Percentiles rank a stretch among this genome's conserved stretches.
Evolutionary conservation across 805 yeast genomes (phyloP).

Genomic region (Saccharomycopsis selenospora): DNA sequence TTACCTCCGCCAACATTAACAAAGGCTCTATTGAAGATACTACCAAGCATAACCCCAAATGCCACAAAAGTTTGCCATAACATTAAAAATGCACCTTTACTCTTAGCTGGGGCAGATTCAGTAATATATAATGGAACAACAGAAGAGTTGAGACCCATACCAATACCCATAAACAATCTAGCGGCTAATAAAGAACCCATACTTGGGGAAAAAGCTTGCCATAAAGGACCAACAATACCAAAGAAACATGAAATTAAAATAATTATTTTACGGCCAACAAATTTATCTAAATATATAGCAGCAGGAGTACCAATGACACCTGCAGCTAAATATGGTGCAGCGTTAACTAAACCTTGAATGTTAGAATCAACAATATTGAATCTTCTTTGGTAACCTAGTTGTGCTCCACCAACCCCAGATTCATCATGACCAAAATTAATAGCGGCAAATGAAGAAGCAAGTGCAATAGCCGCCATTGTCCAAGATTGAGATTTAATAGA

Average conservation of each 20-base stretch:
- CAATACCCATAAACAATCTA: constrained; percentile 52
- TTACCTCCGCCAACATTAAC: constrained; percentile 38
- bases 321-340: constrained; percentile 60
- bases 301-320: constrained; percentile 51
- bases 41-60: constrained; percentile 63
- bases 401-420: constrained; percentile 63
- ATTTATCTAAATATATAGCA: constrained; percentile 43
- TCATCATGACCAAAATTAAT: constrained; percentile 72
- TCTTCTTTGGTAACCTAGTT: constrained; percentile 41
- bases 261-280: constrained; percentile 52
- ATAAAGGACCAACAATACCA: constrained; percentile 52
- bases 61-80: constrained; percentile 75
- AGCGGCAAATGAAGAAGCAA: constrained; percentile 47
- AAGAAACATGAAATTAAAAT: constrained; percentile 51
- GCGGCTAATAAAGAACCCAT: constrained; percentile 58
- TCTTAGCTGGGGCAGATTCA: constrained; percentile 50
- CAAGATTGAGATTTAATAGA: constrained; percentile 42
- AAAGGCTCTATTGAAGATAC: constrained; percentile 52
- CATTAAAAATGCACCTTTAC: constrained; percentile 62
- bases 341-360: constrained; percentile 53
- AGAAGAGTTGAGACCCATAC: constrained; percentile 60
- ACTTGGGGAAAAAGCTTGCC: constrained; percentile 55
- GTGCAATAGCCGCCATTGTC: constrained; percentile 52
- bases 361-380: constrained; percentile 37
- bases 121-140: constrained; percentile 64